Base-by-base conservation (phyloP, 306 rosid genomes). In the Cyclanthera cordifolia region DNA sequence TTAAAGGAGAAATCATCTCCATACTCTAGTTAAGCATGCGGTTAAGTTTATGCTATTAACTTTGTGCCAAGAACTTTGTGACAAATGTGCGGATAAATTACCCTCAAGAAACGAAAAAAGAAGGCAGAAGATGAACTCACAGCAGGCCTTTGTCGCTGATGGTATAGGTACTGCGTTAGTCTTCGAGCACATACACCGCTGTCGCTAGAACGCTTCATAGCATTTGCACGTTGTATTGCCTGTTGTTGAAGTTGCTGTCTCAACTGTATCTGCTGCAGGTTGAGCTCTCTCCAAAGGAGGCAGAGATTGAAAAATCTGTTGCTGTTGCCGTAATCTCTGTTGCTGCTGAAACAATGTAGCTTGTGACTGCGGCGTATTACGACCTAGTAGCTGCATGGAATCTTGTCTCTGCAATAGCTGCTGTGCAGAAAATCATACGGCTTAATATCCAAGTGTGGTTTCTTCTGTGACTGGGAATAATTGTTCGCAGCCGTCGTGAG, bases 231-330 rank as follows among this genome's bases (percentile, higher is more conserved):
- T 52, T 52, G 78, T 65, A 78, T 66, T 20, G 23, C 67, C 48
- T 70, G 84, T 39, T 63, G 80, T 48, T 70, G 78, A 50, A 46
- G 66, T 32, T 71, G 77, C 72, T 73, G 75, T 51, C 74, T 69
- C 67, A 53, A 60, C 64, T 63, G 74, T 65, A 21, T 64, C 58
- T 81, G 78, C 56, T 72, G 77, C 59, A 72, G 77, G 51, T 46
- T 75, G 99, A 2, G 79, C 87, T 73, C 92, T 76, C 81, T 90
- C 97, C 65, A 85, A 79, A 66, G 83, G 96, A 16, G 97, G 99
- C 85, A 90, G 86, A 49, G 95, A 85, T 78, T 90, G 99, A 50
- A 86, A 79, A 23, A 90, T 82, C 48, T 93, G 86, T 23, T 82
- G 85, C 28, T 83, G 82, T 19, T 85, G 96, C 25, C 75, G 76